phyloP scores from a whole-genome alignment of 305 asterid genomes.

The Solanum hybrid region DNA sequence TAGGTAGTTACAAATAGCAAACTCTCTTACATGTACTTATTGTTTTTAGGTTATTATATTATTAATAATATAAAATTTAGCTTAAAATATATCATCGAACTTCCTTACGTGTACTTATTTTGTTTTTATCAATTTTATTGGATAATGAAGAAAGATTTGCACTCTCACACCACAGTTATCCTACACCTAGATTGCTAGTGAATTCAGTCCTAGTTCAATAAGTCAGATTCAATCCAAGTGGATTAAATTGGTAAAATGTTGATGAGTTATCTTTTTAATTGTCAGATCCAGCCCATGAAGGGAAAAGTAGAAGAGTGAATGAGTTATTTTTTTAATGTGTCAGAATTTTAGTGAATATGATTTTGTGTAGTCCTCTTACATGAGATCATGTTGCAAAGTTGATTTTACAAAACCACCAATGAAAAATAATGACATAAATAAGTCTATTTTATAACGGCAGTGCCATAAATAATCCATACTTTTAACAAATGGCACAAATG shows the following conservation, averaged over 20 bases:
- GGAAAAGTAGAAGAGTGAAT: not conserved
- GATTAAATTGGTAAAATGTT: not conserved
- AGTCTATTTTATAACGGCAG: not conserved
- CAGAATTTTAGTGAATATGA: not conserved
- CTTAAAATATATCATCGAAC: not conserved
- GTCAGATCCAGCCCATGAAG: not conserved
- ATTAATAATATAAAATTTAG: too few relatives aligned
- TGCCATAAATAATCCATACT: not conserved
- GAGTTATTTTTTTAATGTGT: not conserved
- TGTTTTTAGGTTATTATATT: not conserved
- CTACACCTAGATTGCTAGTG: not conserved
- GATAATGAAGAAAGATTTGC: not conserved
- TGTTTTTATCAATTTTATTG: not conserved
- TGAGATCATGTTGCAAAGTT: not conserved
- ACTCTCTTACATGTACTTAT: too few relatives aligned
- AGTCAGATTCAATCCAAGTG: not conserved
- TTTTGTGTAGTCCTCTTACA: not conserved
- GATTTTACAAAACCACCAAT: not conserved
- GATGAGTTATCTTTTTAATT: not conserved
- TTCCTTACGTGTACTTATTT: not conserved
- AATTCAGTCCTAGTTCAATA: not conserved
- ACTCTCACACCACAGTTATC: not conserved
- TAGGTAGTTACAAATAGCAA: too few relatives aligned
- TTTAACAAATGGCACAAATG: not conserved
- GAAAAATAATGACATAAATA: not conserved